phyloP scores from a whole-genome alignment of 2,329 filamentous ascomycete species.

The Lizonia empirigonia region DNA sequence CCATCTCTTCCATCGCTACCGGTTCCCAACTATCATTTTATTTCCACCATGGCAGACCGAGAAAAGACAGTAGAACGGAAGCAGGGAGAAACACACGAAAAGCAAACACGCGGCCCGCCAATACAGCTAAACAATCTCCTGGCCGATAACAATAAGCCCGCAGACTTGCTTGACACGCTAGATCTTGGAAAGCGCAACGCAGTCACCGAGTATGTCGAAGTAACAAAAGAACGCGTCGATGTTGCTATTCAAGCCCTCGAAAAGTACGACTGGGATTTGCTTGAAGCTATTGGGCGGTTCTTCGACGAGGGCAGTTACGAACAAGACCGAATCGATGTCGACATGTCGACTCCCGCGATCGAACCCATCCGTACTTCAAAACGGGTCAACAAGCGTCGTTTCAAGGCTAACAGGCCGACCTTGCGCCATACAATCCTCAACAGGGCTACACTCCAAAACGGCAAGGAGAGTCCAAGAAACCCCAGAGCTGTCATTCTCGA shows the following conservation, averaged over 20 bases:
- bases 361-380: not conserved
- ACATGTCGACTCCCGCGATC: not conserved
- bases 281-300: constrained; percentile 6
- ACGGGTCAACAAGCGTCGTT: not conserved
- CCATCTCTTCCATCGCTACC: not conserved
- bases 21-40: not conserved
- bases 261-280: constrained; percentile 4
- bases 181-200: not conserved
- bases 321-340: not conserved
- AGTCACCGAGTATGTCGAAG: not conserved
- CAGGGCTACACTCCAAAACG: not conserved
- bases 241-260: constrained; percentile 1
- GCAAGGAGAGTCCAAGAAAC: not conserved
- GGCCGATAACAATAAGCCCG: not conserved
- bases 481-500: not conserved
- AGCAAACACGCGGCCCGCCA: not conserved
- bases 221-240: constrained; percentile 1
- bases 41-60: not conserved
- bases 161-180: not conserved
- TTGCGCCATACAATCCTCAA: not conserved
- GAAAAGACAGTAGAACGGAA: not conserved
- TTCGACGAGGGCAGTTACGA: not conserved
- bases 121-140: not conserved
- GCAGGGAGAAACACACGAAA: not conserved
- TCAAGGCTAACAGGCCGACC: not conserved